Evolutionary conservation across 1,284 basidiomycete species (phyloP).

Genomic region (Tilletiaria anomala): DNA sequence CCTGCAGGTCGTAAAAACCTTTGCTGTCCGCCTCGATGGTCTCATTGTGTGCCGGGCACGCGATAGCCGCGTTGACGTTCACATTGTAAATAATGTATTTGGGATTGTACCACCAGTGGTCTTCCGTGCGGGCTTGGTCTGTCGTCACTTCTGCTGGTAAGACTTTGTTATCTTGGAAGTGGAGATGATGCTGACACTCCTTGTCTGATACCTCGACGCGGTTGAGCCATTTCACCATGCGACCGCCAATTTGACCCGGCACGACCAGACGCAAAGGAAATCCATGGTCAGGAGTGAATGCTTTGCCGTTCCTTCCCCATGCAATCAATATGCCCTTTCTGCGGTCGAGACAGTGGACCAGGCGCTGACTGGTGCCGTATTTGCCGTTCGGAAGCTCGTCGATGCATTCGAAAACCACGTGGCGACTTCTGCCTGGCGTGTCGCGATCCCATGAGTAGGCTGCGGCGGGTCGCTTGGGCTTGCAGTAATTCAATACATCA

Average conservation of each 20-base stretch:
- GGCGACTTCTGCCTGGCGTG: slow-evolving; percentile 41
- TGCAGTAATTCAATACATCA: slow-evolving; percentile 48
- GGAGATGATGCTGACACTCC: slow-evolving; percentile 47
- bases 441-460: slow-evolving; percentile 23
- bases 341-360: slow-evolving; percentile 46
- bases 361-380: slow-evolving; percentile 51
- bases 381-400: slow-evolving; percentile 54
- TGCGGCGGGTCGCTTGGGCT: slow-evolving; percentile 39
- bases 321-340: slow-evolving; percentile 51
- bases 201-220: slow-evolving; percentile 48
- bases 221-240: slow-evolving; percentile 49
- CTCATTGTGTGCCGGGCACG: slow-evolving; percentile 51
- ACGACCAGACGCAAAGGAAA: slow-evolving; percentile 52
- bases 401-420: slow-evolving; percentile 54
- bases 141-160: slow-evolving; percentile 50
- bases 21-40: slow-evolving; percentile 25
- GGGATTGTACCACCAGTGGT: slow-evolving; percentile 53
- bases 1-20: slow-evolving; percentile 31
- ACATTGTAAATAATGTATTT: slow-evolving; percentile 48
- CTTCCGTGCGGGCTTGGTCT: slow-evolving; percentile 49
- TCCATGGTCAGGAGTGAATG: slow-evolving; percentile 51
- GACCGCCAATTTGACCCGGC: slow-evolving; percentile 54
- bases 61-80: slow-evolving; percentile 53
- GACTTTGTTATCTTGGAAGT: slow-evolving; percentile 50
- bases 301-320: slow-evolving; percentile 50